phyloP scores from a whole-genome alignment of 2,329 filamentous ascomycete species.

The Akanthomyces dipterigenus region DNA sequence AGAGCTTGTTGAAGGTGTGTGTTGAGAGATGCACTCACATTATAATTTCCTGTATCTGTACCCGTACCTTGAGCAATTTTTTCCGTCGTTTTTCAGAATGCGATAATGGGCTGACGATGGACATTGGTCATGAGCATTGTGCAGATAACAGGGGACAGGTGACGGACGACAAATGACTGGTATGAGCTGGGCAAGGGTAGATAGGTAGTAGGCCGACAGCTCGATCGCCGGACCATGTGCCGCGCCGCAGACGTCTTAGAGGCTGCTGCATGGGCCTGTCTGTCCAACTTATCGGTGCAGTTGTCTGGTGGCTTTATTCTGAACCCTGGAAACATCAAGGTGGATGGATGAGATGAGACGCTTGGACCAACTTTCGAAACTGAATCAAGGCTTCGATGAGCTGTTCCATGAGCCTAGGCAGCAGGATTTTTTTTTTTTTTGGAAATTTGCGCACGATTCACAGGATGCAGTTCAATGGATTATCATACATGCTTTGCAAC shows the following conservation, averaged over 20 bases:
- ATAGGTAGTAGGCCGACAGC: not conserved
- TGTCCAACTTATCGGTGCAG: too few relatives aligned
- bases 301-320: too few relatives aligned
- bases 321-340: not conserved
- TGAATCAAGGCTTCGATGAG: too few relatives aligned
- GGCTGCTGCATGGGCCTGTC: not conserved
- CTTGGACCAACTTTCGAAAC: not conserved
- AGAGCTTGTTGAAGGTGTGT: not conserved
- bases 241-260: not conserved
- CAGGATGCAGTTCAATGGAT: too few relatives aligned
- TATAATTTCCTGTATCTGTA: too few relatives aligned
- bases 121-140: not conserved
- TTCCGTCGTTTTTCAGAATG: not conserved
- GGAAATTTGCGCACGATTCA: too few relatives aligned
- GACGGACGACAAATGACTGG: not conserved
- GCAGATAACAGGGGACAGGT: too few relatives aligned
- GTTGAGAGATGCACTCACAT: too few relatives aligned
- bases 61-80: too few relatives aligned
- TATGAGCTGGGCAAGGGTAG: not conserved
- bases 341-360: not conserved
- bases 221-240: conserved; percentile 1
- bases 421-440: too few relatives aligned
- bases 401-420: too few relatives aligned
- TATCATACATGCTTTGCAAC: too few relatives aligned
- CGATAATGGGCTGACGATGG: not conserved